A percentile compares a stretch with the other conserved stretches of the same genome.
phyloP scores from a whole-genome alignment of 495 filamentous ascomycete genomes.

The Lepraria neglecta region DNA sequence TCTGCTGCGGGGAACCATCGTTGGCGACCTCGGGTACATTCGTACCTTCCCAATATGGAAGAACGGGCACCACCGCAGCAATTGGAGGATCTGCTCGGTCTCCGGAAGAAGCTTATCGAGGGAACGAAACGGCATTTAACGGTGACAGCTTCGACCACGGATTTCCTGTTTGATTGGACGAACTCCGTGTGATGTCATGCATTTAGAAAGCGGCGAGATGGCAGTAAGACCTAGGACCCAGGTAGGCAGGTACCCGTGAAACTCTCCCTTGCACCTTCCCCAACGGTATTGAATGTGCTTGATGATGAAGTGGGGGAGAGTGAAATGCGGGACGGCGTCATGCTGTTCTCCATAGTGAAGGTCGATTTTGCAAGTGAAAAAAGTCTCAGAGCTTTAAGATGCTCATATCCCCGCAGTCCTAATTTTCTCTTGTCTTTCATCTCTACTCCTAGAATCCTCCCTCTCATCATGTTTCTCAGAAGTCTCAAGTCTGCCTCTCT shows the following conservation, averaged over 20 bases:
- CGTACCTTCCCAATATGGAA: slow-evolving; percentile 19
- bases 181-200: not conserved
- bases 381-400: not conserved
- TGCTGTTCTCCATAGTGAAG: not conserved
- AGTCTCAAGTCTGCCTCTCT: slow-evolving; percentile 27
- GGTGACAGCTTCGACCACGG: not conserved
- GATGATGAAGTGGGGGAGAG: not conserved
- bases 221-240: not conserved
- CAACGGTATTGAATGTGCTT: not conserved
- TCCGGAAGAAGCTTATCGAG: not conserved
- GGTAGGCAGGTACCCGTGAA: not conserved
- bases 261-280: not conserved
- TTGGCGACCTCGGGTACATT: not conserved
- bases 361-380: not conserved
- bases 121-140: not conserved
- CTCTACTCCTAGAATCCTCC: not conserved
- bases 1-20: slow-evolving; percentile 3
- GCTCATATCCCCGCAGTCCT: not conserved
- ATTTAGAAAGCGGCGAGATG: not conserved
- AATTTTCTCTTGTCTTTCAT: not conserved
- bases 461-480: slow-evolving; percentile 30
- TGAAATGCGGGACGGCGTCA: slow-evolving; percentile 4
- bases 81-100: not conserved
- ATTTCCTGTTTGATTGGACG: not conserved
- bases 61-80: not conserved